Base-by-base conservation (phyloP, 2,329 filamentous ascomycete species). In the Aspergillus bombycis region DNA sequence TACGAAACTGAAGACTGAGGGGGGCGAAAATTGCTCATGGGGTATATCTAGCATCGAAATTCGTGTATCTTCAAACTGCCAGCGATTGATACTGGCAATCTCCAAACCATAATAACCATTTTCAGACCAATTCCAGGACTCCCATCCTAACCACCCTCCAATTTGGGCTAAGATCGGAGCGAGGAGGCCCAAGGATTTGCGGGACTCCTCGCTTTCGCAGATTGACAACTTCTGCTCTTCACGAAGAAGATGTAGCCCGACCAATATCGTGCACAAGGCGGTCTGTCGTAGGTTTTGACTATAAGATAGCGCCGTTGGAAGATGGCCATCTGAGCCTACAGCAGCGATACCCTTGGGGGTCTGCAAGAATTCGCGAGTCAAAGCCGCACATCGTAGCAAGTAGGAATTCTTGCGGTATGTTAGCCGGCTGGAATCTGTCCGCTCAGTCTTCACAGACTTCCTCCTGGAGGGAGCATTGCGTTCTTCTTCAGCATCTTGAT, bases 171-270 rank as follows among this genome's bases (percentile, higher is more conserved):
- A 80, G 2, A 97, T 77, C 19, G 91, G 88, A n/a, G 88, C 86
- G 26, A 98, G 78, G 48, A 84, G 82, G 16, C 82, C 78, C 26
- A 79, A 70, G 48, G 83, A 79, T 23, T 76, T 77, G 55, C 74
- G 77, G 12, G 82, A 78, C n/a, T 78, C 75, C 65, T 85, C 82
- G n/a, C 79, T 78, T 52, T 82, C 81, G 60, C 82, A 79, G 4
- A 89, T 85, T 65, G 92, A 88, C 1, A 99, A 85, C 74, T 96
- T 98, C 66, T 91, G 85, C 75, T 99, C 95, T 75, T 99, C 94
- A 0, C 91, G 85, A n/a, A 96, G 81, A 3, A 98, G 82, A 78
- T 99, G 95, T 14, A 99, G 82, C 0, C 87, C 90, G 45, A 89
- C 81, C 67, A 96, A 82, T 43, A 94, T 85, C 58, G 91, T 83